Conservation (phyloP, 2,329 filamentous ascomycete genomes). For the Periconia digitata region DNA sequence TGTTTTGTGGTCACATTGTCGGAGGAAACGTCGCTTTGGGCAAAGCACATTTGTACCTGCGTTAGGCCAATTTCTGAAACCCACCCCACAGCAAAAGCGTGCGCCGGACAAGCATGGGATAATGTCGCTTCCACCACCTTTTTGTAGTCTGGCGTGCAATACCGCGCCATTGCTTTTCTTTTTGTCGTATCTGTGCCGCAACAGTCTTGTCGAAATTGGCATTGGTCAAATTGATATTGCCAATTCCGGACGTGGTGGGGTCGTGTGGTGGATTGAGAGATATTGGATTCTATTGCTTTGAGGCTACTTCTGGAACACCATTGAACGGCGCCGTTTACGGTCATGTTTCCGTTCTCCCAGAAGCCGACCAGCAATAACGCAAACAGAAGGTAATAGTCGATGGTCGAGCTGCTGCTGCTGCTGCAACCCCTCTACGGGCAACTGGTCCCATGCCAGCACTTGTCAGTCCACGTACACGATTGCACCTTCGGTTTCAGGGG, state of each 20-base stretch:
- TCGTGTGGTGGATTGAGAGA: conserved; percentile 3
- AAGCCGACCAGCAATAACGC: background rate
- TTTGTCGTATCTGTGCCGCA: conserved; percentile 17
- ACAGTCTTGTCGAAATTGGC: conserved; percentile 22
- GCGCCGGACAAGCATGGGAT: conserved; percentile 16
- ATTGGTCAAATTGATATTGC: conserved; percentile 10
- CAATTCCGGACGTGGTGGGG: conserved; percentile 15
- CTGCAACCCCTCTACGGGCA: background rate
- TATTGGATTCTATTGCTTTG: too few relatives aligned
- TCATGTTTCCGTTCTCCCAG: background rate
- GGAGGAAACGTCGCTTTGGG: conserved; percentile 39
- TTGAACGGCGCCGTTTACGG: background rate
- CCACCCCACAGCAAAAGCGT: conserved; percentile 24
- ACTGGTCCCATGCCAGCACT: background rate
- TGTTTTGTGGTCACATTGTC: conserved; percentile 20
- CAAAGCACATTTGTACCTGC: conserved; percentile 38
- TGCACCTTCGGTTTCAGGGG: background rate
- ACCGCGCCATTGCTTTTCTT: conserved; percentile 13
- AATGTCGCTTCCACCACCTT: conserved; percentile 11
- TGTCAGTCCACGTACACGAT: conserved; percentile 5
- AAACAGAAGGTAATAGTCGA: background rate
- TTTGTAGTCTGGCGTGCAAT: conserved; percentile 4
- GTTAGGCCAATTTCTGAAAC: conserved; percentile 41
- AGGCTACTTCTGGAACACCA: background rate
- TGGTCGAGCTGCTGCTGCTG: background rate